phyloP scores from a whole-genome alignment of 768 basidiomycete species.

The Lactifluus subvellereus region DNA sequence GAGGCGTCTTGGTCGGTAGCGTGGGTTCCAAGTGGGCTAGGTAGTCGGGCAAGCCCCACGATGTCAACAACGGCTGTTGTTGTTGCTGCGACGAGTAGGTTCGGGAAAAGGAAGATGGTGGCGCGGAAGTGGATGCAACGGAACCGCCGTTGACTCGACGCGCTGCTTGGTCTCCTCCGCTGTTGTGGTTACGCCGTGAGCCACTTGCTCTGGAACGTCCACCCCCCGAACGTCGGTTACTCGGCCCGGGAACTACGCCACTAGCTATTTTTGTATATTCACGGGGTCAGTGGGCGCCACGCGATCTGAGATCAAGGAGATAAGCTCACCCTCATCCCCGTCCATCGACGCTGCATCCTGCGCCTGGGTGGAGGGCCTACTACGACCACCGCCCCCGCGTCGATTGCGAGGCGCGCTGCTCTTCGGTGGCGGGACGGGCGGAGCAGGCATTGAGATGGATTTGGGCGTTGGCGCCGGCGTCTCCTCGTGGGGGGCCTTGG shows the following conservation, averaged over 20 bases:
- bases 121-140: conserved; percentile 33
- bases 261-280: neutral
- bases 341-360: conserved; percentile 38
- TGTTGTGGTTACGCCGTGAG: conserved; percentile 42
- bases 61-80: conserved; percentile 72
- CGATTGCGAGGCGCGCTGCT: conserved; percentile 27
- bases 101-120: conserved; percentile 40
- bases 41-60: conserved; percentile 93
- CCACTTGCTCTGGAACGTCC: conserved; percentile 39
- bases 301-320: conserved; percentile 27
- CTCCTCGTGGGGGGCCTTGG: conserved; percentile 39
- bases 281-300: conserved; percentile 29
- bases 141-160: conserved; percentile 34
- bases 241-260: conserved; percentile 10
- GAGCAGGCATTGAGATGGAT: conserved; percentile 24
- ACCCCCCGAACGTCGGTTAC: conserved; percentile 42
- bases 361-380: conserved; percentile 29
- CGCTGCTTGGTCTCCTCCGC: conserved; percentile 21
- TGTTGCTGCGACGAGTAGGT: conserved; percentile 59
- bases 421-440: conserved; percentile 26
- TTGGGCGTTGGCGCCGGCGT: conserved; percentile 31
- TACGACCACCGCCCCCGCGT: conserved; percentile 27
- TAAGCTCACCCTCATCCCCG: conserved; percentile 55
- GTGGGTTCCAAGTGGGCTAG: conserved; percentile 80
- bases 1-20: conserved; percentile 69